Evolutionary conservation across 208 protist genomes (phyloP).

Genomic region (Trypanosomatidae sp.): DNA sequence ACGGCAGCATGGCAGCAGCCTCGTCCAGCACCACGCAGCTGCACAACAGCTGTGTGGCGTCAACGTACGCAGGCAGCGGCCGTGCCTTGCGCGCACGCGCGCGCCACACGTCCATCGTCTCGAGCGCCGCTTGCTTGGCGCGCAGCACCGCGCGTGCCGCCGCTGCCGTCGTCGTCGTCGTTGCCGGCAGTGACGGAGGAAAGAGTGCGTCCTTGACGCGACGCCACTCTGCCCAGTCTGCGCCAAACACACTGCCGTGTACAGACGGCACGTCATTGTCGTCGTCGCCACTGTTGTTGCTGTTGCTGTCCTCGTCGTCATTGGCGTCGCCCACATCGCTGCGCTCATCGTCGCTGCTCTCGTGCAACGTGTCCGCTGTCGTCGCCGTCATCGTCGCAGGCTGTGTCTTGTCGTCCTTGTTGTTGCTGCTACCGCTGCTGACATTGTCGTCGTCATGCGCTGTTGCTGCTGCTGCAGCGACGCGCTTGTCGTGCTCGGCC

Average conservation of each 20-base stretch:
- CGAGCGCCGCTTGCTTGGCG: conserved; percentile 29
- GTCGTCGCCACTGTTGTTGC: not conserved
- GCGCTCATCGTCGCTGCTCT: not conserved
- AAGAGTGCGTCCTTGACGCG: conserved; percentile 53
- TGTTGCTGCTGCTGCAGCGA: not conserved
- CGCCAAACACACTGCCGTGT: conserved; percentile 32
- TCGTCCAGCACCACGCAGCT: conserved; percentile 48
- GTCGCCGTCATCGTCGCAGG: not conserved
- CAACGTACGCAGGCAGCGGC: conserved; percentile 48
- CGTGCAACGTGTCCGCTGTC: not conserved
- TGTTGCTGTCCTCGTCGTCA: not conserved
- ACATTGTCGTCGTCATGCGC: not conserved
- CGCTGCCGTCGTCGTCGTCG: too few species aligned
- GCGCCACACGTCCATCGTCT: conserved; percentile 31
- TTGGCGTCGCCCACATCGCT: not conserved
- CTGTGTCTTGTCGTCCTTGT: not conserved
- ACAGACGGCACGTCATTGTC: not conserved
- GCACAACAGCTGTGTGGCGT: conserved; percentile 48
- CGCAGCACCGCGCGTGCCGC: conserved; percentile 1
- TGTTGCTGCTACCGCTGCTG: not conserved
- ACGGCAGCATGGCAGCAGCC: conserved; percentile 1
- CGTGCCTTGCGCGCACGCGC: conserved; percentile 37
- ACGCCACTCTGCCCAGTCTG: conserved; percentile 48
- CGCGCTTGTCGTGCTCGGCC: conserved; percentile 3
- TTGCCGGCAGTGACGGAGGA: not conserved